Evolutionary conservation across 345 rosid genomes (phyloP).

Genomic region (Erodium maritimum): DNA sequence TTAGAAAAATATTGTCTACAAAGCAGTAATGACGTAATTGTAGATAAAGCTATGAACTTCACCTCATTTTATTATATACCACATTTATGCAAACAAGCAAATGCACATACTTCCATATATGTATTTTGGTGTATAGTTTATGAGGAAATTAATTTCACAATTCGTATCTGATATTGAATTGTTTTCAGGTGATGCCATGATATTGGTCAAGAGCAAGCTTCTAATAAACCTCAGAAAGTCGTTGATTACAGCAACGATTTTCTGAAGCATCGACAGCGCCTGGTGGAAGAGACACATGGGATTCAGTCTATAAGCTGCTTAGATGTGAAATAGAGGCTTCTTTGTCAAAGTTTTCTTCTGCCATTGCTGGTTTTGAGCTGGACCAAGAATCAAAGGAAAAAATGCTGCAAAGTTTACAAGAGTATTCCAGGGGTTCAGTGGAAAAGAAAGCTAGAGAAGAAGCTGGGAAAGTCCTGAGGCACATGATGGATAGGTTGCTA

Average conservation of each 20-base stretch:
- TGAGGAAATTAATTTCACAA: no score
- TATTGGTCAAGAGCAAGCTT: no score
- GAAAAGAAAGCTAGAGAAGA: conserved; percentile 71
- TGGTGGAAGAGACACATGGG: conserved; percentile 64
- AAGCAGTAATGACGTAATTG: no score
- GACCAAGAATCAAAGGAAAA: conserved; percentile 35
- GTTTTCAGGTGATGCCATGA: no score
- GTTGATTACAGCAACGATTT: conserved; percentile 58
- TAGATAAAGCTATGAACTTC: no score
- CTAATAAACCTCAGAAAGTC: no score
- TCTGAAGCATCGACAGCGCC: conserved; percentile 56
- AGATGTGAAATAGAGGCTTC: conserved; percentile 46
- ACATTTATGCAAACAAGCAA: no score
- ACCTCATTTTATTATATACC: no score
- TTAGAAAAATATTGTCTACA: no score
- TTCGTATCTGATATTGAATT: no score
- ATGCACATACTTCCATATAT: no score
- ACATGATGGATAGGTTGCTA: conserved; percentile 68
- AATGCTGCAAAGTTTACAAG: conserved; percentile 41
- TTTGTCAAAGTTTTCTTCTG: conserved; percentile 43
- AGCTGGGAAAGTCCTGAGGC: conserved; percentile 55
- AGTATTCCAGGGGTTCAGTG: conserved; percentile 58
- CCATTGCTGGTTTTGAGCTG: conserved; percentile 65
- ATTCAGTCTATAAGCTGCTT: conserved; percentile 64
- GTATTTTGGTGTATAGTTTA: no score